Evolutionary conservation across 306 rosid species (phyloP).

Genomic region (Canavalia gladiata): DNA sequence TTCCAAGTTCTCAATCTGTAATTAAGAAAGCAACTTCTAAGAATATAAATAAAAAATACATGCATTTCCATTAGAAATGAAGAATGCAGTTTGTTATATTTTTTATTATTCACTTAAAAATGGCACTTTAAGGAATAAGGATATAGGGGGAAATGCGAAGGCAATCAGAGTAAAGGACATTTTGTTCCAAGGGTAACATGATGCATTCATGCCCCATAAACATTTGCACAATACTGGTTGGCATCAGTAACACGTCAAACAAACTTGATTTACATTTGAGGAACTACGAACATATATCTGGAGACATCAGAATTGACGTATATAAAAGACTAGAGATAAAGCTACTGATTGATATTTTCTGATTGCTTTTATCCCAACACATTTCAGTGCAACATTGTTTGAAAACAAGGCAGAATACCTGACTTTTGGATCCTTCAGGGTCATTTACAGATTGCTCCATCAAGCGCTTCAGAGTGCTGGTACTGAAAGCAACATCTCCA

Average conservation of each 20-base stretch:
- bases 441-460: constrained; percentile 87
- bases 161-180: constrained; percentile 12
- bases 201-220: constrained; percentile 15
- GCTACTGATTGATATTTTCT: not conserved
- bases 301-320: not conserved
- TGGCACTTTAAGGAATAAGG: not conserved
- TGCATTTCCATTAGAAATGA: constrained; percentile 12
- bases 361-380: constrained; percentile 8
- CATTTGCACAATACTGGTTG: constrained; percentile 2
- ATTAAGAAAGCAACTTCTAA: constrained; percentile 36
- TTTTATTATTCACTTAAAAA: constrained; percentile 14
- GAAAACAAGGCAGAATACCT: constrained; percentile 58
- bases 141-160: not conserved
- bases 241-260: constrained; percentile 28
- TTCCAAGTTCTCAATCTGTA: constrained; percentile 88
- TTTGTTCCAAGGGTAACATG: constrained; percentile 4
- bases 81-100: not conserved
- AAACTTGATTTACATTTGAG: constrained; percentile 5
- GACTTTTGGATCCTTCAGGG: constrained; percentile 81
- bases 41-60: constrained; percentile 30
- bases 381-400: constrained; percentile 21
- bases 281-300: not conserved
- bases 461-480: constrained; percentile 97
- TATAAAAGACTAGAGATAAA: not conserved
- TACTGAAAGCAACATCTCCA: constrained; percentile 94